These are phyloP conservation scores for Phaseolus coccineus DNA, from an alignment of 331 rosid genomes.

Conservation along the genomic window DNA sequence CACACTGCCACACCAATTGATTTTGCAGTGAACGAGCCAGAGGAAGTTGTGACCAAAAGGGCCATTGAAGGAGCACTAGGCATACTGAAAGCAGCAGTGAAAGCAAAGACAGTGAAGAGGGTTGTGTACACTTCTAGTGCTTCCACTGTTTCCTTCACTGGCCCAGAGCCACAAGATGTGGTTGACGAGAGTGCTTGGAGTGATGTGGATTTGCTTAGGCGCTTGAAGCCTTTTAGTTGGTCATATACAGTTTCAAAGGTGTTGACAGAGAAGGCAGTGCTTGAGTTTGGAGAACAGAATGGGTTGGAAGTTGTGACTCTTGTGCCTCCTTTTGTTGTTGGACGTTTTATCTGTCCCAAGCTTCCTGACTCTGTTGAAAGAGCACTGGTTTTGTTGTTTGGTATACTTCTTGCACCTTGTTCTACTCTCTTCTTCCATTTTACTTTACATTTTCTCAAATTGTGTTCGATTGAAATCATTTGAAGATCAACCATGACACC, in stretches of 20 bases:
- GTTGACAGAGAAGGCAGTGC: constrained; percentile 56
- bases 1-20: constrained; percentile 70
- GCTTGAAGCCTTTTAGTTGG: constrained; percentile 40
- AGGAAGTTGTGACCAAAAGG: constrained; percentile 58
- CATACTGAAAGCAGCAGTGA: constrained; percentile 56
- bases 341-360: constrained; percentile 68
- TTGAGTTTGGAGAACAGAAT: constrained; percentile 48
- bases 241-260: constrained; percentile 57
- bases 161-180: not conserved
- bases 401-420: constrained; percentile 40
- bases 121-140: constrained; percentile 76
- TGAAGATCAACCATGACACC: not conserved
- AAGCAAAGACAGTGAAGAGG: constrained; percentile 63
- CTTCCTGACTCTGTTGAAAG: constrained; percentile 54
- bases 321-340: constrained; percentile 60
- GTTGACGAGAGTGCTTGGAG: constrained; percentile 51
- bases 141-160: constrained; percentile 39
- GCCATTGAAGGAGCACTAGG: constrained; percentile 64
- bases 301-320: constrained; percentile 70
- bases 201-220: constrained; percentile 44
- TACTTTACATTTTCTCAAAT: not conserved
- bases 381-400: constrained; percentile 46
- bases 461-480: not conserved
- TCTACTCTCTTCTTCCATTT: not conserved
- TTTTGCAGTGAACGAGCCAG: constrained; percentile 54